Base-by-base conservation (phyloP, 306 rosid species). In the Acmispon strigosus region DNA sequence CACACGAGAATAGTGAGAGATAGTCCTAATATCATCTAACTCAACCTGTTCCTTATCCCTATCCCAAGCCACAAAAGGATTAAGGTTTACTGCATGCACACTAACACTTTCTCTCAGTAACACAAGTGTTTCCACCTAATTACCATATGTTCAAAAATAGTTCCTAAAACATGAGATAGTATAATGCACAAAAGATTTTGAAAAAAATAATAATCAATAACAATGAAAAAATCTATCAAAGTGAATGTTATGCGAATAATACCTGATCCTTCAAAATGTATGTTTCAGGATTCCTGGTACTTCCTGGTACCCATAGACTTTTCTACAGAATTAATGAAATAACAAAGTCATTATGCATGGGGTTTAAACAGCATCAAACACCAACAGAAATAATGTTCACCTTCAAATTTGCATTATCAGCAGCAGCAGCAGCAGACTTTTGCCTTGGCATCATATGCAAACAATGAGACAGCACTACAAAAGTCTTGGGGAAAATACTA, bases 391-490 rank as follows among this genome's bases (percentile, higher is more conserved):
- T 13, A 10, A 4, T 1, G 6, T 10, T 84, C 24, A 89, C 96
- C 92, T 81, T 80, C 80, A 73, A 41, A 78, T 70, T 83, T 59
- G 82, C 76, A 81, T 63, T 79, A 44, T 85, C 92, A 61, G 87
- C 82, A 37, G 69, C 86, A 34, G 43, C 43, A 9, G 84, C 79
- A 7, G 67, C 89, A 62, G 85, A 70, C 61, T 90, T 87, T 79
- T 84, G 90, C 70, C 87, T 87, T 32, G 96, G 92, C 89, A 90
- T 71, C 96, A 87, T 90, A 72, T 87, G 92, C 45, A 90, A 78
- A 76, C 92, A 85, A 81, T 87, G 92, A 36, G 92, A 87, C 56
- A 90, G 81, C 70, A 84, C 83, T 22, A 76, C 44, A 69, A 87
- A 85, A 27, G 82, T 82, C 78, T 68, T 82, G 24, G 91, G 96